Base-by-base conservation (phyloP, 2,329 filamentous ascomycete genomes). In the Aspergillus sp. region DNA sequence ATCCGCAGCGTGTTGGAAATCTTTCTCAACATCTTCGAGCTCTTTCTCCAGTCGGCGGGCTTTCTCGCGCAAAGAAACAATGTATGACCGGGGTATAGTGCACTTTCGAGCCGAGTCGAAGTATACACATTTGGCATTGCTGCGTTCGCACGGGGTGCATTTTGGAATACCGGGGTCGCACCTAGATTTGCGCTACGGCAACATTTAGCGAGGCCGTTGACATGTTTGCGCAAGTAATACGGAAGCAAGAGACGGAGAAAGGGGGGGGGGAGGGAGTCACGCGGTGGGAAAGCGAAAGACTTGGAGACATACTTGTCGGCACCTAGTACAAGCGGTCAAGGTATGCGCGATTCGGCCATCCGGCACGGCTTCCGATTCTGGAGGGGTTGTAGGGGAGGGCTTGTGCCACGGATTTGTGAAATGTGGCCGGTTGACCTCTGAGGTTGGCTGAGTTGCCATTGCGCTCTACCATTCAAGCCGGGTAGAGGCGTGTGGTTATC, bases 141-240 rank as follows among this genome's bases (percentile, higher is more conserved):
- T 92, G 62, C 93, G 85, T 75, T 97, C 91, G 76, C 94, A 99
- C 19, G 93, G 92, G 16, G 90, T 83, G 73, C 94, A 99, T 66
- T 89, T 88, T 38, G 94, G 94, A 19, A 99, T 83, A 13, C 89
- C 89, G 3, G 94, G 89, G 74, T 97, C 94, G 78, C 94, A 99
- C 78, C 91, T 83, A 34, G 93, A 97, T 80, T 99, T 99, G 65
- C 93, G 87, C 92, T 96, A 67, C 53, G 52, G 17, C 14, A 41
- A 31, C 20, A 13, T 44, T 58, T 32, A 60, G 52, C 36, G 17
- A 44, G 32, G 19, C 4, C n/a, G 34, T 25, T 23, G 20, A 25
- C 4, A n/a, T 10, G 11, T 7, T 29, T 6, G 25, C 25, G 25
- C 11, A 29, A 29, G 11, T 10, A 4, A 40, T 16, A 45, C 3